Base-by-base conservation (phyloP, 2,329 filamentous ascomycete species). In the Colletotrichum scovillei region DNA sequence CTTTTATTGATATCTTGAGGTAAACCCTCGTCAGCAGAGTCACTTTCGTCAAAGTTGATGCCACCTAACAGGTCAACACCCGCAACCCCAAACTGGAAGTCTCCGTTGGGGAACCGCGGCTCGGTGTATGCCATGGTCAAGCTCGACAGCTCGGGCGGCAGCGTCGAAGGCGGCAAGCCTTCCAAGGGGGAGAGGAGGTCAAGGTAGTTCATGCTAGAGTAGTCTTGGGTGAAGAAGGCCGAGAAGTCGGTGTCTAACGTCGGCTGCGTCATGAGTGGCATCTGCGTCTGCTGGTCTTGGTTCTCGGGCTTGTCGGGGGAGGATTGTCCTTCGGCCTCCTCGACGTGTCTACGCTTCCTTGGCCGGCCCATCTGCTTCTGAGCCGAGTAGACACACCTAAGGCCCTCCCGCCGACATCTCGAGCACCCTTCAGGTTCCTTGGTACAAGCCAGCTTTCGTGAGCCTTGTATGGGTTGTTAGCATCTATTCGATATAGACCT, bases 301-400 rank as follows among this genome's bases (percentile, higher is more conserved):
- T 32, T 52, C 42, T 52, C 62, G 19, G 56, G 55, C 58, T 65
- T 53, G 58, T 16, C 55, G 59, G 53, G 22, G 32, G 56, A 57
- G 30, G 63, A 56, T n/a, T 75, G 59, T 42, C 74, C 72, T 12
- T 74, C 72, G n/a, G 67, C 66, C 12, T 78, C 76, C 16, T 85
- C 84, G 35, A 80, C 75, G 55, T 80, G 80, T 22, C 83, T 86
- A 70, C 89, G 84, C 81, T 92, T 92, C 68, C 90, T 84, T 26
- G 91, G 91, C 55, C 91, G 85, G 4, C 91, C 91, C 91, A 92
- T 92, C 53, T 84, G 89, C 80, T 92, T 92, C 79, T 92, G 91
- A 14, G 86, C 83, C 8, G 90, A 92, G 81, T 92, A 93, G 75
- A 89, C 84, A 77, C 91, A 93, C 55, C 73, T 68, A 55, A 92